Conservation (phyloP, 2,329 filamentous ascomycete genomes). For the Ophiostoma novo-ulmi region DNA sequence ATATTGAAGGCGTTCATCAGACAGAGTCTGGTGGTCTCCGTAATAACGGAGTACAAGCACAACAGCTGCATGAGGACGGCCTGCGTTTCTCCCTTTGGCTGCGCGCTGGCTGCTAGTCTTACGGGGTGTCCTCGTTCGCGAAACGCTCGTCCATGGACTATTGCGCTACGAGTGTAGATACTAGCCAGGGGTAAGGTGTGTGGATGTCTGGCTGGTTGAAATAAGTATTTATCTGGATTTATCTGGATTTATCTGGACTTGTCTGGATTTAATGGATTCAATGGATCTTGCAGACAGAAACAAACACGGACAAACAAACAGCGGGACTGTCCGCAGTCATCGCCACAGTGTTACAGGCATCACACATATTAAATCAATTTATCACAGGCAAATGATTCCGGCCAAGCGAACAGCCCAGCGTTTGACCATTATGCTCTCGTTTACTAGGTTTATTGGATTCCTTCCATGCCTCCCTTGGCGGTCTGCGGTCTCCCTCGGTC, state of each 20-base stretch:
- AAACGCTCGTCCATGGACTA: background rate
- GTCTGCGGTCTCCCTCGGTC: background rate
- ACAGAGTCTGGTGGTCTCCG: background rate
- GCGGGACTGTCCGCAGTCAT: background rate
- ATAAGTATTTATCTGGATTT: slow-evolving; percentile 5
- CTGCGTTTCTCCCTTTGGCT: slow-evolving; percentile 5
- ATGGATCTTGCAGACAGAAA: background rate
- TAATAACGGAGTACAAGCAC: background rate
- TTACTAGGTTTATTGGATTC: background rate
- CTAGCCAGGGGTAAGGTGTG: background rate
- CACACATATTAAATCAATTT: too few relatives aligned
- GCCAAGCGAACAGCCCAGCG: background rate
- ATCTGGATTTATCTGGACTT: background rate
- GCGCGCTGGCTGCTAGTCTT: slow-evolving; percentile 4
- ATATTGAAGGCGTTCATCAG: background rate
- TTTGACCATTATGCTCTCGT: background rate
- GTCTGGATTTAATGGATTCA: background rate
- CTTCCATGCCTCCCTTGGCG: slow-evolving; percentile 6
- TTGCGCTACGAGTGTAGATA: background rate
- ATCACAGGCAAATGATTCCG: background rate
- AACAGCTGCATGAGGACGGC: background rate
- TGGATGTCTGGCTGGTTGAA: background rate
- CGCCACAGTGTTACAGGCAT: too few relatives aligned
- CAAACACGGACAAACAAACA: background rate
- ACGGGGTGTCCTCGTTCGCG: slow-evolving; percentile 1